Base-by-base conservation (phyloP, 305 asterid genomes). In the Coffea humblotiana region DNA sequence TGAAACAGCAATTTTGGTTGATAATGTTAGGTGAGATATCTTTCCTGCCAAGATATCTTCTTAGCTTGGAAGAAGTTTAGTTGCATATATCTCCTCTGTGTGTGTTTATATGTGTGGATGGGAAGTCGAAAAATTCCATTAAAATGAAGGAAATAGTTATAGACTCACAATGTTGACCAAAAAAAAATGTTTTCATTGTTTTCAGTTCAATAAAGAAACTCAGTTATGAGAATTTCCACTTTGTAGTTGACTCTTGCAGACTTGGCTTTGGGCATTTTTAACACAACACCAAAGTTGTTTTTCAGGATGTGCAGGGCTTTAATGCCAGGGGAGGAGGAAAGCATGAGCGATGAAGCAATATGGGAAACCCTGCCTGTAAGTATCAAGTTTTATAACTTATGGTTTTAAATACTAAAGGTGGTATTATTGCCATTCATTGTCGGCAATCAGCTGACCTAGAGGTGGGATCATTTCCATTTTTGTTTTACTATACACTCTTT, bases 321-420 rank as follows among this genome's bases (percentile, higher is more conserved):
- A 83, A 90, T 96, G 97, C 99, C 98, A 71, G 97, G 98, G 78
- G 99, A 94, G 54, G 98, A 96, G 0, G 98, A 96, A 69, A 90
- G 82, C 82, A 88, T 94, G 88, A 91, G 89, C 72, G 99, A 92
- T 78, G 98, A 94, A 84, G 99, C 98, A 67, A 91, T 94, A 82
- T 94, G 97, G 98, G 98, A 90, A 87, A 92, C 97, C 77, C 97
- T 93, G 80, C 98, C 98, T 13, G 98, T 95, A 92, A 90, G 94
- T 91, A 19, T 67, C 51, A 61, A 29, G 15, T 43, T 21, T 49
- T 10, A 23, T 66, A 66, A 5, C 68, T 52, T 37, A 18, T 67
- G 16, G 9, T 73, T 48, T 54, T 35, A 37, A 75, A 11, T 71
- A 29, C 56, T 5, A n/a, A 75, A 40, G 64, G 40, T 37, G 2